Evolutionary conservation across 345 rosid genomes (phyloP), one percentile per base, ranked within the genome.

Genomic region (Salix dunnii): DNA sequence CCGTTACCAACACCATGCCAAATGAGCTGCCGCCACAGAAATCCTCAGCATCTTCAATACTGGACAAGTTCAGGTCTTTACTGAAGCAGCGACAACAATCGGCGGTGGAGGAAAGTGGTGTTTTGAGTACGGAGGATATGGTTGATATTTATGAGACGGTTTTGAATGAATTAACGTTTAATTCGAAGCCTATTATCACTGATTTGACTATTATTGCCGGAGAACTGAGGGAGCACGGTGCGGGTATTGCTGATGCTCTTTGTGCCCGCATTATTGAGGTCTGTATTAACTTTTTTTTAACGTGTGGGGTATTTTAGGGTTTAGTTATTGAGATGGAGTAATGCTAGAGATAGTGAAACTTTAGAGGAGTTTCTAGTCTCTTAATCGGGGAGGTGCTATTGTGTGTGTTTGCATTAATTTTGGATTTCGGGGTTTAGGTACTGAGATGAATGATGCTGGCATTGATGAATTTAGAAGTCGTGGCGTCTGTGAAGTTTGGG

Each of bases 161-260:
- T 13, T 83, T 96, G 70, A 85, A 90, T 5, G 99, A 96, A 55
- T 85, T 96, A 48, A 87, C 90, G 58, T 84, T 96, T 86, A 96
- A 94, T 88, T 96, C 97, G 51, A 96, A 96, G 86, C 99, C 99
- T 70, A 87, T 94, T 28, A 96, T 96, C 82, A 96, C 97, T 62
- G 98, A 96, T 88, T 94, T 96, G 82, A 96, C 99, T 3, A 92
- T 94, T 71, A 88, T 96, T 68, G 98, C 99, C 7, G 99, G 97
- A 27, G 99, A 96, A 71, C 97, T 87, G 77, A 82, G 88, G 76
- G 94, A 85, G 76, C 87, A 92, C 20, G 92, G 86, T 4, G 89
- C 85, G 79, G 98, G 98, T 74, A 91, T 96, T 80, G 97, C 99
- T 7, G 89, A 86, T 42, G 94, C 92, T 67, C 92, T 96, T 68